Conservation (phyloP, 768 basidiomycete species). For the Saitozyma podzolica region DNA sequence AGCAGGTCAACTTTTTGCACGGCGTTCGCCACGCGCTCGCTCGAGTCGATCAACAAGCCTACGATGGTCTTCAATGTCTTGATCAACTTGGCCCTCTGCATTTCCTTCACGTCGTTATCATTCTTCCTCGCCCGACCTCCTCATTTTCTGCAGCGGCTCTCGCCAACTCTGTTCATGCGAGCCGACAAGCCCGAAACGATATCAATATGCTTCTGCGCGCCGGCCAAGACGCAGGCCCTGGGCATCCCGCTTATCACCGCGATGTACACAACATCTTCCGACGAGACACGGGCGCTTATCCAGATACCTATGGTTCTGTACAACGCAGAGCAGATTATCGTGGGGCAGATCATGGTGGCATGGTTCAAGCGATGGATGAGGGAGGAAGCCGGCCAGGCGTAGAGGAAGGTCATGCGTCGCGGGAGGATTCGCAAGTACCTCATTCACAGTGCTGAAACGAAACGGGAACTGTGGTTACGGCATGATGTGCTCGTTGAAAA, state of each 20-base stretch:
- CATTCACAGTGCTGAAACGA: too few species aligned
- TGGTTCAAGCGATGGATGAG: constrained; percentile 33
- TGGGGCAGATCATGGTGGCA: constrained; percentile 35
- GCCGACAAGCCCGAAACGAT: constrained; percentile 15
- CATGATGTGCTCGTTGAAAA: too few species aligned
- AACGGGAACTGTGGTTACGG: too few species aligned
- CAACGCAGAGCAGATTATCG: constrained; percentile 41
- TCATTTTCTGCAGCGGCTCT: neutral
- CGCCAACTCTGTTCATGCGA: constrained; percentile 10
- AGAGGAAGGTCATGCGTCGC: too few species aligned
- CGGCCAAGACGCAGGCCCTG: constrained; percentile 33
- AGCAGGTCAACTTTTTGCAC: constrained; percentile 27
- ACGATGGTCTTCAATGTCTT: constrained; percentile 26
- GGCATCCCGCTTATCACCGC: constrained; percentile 38
- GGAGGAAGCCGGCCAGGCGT: too few species aligned
- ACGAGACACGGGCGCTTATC: constrained; percentile 25
- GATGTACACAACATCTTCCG: constrained; percentile 36
- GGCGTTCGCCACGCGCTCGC: constrained; percentile 21
- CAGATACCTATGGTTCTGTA: constrained; percentile 47
- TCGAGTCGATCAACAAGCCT: constrained; percentile 9
- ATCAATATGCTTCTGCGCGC: constrained; percentile 23
- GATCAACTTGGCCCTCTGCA: constrained; percentile 34
- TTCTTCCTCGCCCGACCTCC: constrained; percentile 22
- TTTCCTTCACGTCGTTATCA: constrained; percentile 17
- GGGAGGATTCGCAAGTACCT: too few species aligned